Base-by-base conservation (phyloP, 352 stramenopile genomes). In the Thalassiosira sp. region DNA sequence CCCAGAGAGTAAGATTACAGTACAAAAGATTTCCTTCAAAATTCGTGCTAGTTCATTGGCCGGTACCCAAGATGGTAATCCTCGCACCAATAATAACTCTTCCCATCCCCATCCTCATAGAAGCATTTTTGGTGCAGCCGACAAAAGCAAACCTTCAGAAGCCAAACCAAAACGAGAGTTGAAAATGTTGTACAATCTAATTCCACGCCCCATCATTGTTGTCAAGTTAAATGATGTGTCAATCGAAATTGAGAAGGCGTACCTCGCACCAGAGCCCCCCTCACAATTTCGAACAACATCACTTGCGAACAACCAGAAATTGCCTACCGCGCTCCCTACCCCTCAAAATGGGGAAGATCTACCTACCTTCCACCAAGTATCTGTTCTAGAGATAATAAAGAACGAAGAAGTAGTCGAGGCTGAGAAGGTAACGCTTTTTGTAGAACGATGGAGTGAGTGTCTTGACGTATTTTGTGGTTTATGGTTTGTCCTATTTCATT, bases 211-310 rank as follows among this genome's bases (percentile, higher is more conserved):
- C 15, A 48, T 79, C 1, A 60, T 85, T 60, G 48, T 27, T 16
- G 52, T 85, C 46, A 68, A 69, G 31, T 58, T 85, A 16, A 52
- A 48, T 18, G 62, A 58, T 33, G 66, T 81, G n/a, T 68, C 49
- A 8, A 58, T 85, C 11, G 18, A 74, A 25, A 51, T 82, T 6
- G 79, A 87, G 64, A 87, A 87, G 65, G 52, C 62, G 16, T 87
- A 87, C 43, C 27, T 84, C 58, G 74, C 74, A 37, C 79, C 79
- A 33, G 40, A 63, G 0, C 64, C 75, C 25, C 65, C 74, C 53
- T 5, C 3, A 13, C 5, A 45, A 6, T 43, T 3, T 33, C 46
- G 53, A 75, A 24, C 63, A 75, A 40, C 20, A 48, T 33, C 31
- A 13, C 10, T 42, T 22, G 20, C 35, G 5, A 31, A 11, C 35